phyloP scores from a whole-genome alignment of 345 rosid genomes.

The Gossypium bickii region DNA sequence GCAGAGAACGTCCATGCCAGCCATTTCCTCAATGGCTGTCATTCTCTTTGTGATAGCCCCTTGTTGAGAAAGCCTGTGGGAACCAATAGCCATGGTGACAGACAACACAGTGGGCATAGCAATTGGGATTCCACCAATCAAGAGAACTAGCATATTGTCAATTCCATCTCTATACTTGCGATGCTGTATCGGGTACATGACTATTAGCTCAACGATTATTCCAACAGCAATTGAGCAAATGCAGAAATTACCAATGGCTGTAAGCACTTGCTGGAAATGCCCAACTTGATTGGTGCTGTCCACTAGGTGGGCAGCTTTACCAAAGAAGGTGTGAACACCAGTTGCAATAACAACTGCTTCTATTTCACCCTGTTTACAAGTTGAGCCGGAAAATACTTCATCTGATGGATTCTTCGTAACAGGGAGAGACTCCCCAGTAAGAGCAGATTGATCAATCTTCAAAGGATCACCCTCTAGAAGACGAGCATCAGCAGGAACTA shows the following conservation, averaged over 20 bases:
- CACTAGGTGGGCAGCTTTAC: conserved; percentile 93
- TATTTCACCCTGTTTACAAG: conserved; percentile 87
- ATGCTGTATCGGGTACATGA: conserved; percentile 78
- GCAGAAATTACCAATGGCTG: conserved; percentile 92
- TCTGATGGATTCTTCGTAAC: conserved; percentile 72
- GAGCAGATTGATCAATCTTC: conserved; percentile 89
- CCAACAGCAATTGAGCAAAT: conserved; percentile 85
- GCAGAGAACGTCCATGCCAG: conserved; percentile 92
- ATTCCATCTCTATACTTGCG: conserved; percentile 78
- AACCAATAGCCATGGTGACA: conserved; percentile 96
- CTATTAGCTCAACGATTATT: conserved; percentile 54
- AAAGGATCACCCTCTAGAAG: conserved; percentile 92
- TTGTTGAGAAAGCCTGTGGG: conserved; percentile 75
- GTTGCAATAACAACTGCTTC: conserved; percentile 92
- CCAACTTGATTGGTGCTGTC: conserved; percentile 88
- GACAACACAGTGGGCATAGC: conserved; percentile 95
- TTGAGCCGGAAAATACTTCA: conserved; percentile 87
- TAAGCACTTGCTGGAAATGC: conserved; percentile 81
- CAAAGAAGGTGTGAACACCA: conserved; percentile 91
- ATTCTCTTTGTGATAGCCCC: conserved; percentile 95
- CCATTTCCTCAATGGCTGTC: conserved; percentile 98
- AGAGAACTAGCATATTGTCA: conserved; percentile 79
- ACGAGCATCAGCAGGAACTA: conserved; percentile 93
- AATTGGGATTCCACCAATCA: conserved; percentile 92
- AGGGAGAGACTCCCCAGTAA: conserved; percentile 91